Conservation (phyloP, 2,329 filamentous ascomycete species). For the Colletotrichum trifolii region DNA sequence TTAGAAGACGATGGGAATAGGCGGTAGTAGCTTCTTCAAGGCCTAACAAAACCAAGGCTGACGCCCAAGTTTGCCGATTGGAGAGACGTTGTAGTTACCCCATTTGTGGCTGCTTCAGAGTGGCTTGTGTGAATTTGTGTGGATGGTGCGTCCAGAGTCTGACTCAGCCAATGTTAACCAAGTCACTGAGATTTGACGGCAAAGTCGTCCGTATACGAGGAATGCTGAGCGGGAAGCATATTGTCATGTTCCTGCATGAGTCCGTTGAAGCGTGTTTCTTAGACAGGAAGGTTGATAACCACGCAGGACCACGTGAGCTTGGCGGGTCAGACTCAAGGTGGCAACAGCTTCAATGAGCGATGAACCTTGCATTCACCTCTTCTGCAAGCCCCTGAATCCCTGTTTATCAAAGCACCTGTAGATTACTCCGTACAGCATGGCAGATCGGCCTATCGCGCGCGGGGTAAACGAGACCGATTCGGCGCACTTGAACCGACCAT, state of each 20-base stretch:
- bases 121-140: neutral
- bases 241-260: no score
- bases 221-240: no score
- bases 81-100: no score
- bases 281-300: constrained; percentile 37
- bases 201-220: no score
- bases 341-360: neutral
- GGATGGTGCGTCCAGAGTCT: neutral
- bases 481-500: constrained; percentile 15
- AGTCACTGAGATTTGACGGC: no score
- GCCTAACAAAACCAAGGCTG: no score
- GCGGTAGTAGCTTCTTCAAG: no score
- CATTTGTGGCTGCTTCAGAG: neutral
- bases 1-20: no score
- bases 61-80: no score
- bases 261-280: neutral
- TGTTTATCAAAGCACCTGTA: constrained; percentile 14
- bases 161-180: no score
- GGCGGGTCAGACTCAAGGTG: constrained; percentile 23
- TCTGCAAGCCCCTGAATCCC: constrained; percentile 1
- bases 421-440: neutral
- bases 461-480: constrained; percentile 29
- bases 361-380: neutral
- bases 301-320: constrained; percentile 24
- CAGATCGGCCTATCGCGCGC: constrained; percentile 26